phyloP scores from a whole-genome alignment of 345 rosid species.

The Brassica incana region DNA sequence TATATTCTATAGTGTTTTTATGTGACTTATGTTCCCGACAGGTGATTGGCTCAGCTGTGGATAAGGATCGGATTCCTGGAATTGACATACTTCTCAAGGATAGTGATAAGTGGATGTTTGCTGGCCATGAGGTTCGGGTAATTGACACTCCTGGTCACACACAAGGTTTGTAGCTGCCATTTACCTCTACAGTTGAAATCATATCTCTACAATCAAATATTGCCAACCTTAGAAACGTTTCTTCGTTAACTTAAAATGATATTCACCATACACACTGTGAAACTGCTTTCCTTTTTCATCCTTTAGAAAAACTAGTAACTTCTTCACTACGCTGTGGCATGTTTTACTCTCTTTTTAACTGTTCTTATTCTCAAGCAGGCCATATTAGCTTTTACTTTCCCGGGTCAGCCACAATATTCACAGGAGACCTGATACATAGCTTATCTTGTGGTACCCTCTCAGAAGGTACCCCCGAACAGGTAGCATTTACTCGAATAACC shows the following conservation, averaged over 20 bases:
- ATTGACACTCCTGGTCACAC: conserved; percentile 98
- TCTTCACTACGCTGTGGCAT: background rate
- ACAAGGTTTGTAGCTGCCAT: conserved; percentile 56
- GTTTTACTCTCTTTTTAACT: conserved; percentile 13
- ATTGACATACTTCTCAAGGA: conserved; percentile 83
- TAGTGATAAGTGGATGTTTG: conserved; percentile 99
- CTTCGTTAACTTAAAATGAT: background rate
- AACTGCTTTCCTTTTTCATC: background rate
- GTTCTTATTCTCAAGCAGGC: conserved; percentile 50
- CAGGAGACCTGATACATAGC: conserved; percentile 94
- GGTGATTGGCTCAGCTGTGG: conserved; percentile 90
- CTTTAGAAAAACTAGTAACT: background rate
- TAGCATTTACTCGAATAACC: conserved; percentile 26
- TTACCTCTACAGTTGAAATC: background rate
- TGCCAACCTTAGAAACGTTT: background rate
- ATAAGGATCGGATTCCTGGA: conserved; percentile 84
- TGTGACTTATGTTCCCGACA: conserved; percentile 27
- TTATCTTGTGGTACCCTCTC: conserved; percentile 94
- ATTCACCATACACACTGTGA: background rate
- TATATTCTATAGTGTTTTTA: background rate
- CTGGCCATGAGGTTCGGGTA: conserved; percentile 84
- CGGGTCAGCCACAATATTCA: conserved; percentile 78
- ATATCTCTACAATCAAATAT: background rate
- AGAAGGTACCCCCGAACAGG: conserved; percentile 94
- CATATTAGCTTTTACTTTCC: conserved; percentile 97